phyloP scores from a whole-genome alignment of 495 filamentous ascomycete species.

The Penicillium bialowiezense region DNA sequence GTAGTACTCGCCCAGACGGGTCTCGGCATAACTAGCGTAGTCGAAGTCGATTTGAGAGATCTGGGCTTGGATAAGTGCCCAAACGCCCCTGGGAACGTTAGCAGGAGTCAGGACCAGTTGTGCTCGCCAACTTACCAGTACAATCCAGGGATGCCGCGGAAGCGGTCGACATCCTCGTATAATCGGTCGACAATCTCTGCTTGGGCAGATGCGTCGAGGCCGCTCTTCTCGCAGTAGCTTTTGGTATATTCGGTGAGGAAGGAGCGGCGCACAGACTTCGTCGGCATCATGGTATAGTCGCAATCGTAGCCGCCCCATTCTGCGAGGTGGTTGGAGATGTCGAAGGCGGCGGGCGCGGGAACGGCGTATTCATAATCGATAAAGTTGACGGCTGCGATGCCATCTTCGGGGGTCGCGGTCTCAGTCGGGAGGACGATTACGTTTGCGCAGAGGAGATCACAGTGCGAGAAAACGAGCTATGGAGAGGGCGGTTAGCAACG shows the following conservation, averaged over 20 bases:
- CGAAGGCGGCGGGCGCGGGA: constrained; percentile 93
- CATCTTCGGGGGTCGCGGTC: constrained; percentile 28
- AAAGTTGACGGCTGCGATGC: constrained; percentile 65
- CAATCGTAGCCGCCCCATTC: constrained; percentile 98
- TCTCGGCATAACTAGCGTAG: constrained; percentile 87
- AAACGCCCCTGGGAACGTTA: constrained; percentile 68
- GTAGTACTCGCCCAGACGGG: constrained; percentile 88
- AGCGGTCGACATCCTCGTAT: constrained; percentile 77
- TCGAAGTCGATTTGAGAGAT: constrained; percentile 98
- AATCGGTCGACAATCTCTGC: constrained; percentile 63
- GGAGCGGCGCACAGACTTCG: constrained; percentile 67
- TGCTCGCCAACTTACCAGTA: constrained; percentile 52
- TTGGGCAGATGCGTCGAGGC: constrained; percentile 45
- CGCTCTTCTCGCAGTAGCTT: constrained; percentile 41
- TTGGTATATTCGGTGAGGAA: constrained; percentile 82
- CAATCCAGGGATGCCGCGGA: constrained; percentile 86
- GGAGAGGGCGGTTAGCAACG: constrained; percentile 17
- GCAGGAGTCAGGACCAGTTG: too few species aligned
- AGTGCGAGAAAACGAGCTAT: constrained; percentile 89
- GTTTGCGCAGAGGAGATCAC: constrained; percentile 92
- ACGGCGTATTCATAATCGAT: constrained; percentile 99
- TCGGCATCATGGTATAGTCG: constrained; percentile 82
- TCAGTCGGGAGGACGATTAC: constrained; percentile 75
- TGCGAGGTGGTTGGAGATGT: constrained; percentile 98
- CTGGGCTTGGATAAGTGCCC: constrained; percentile 92